Evolutionary conservation across 495 filamentous ascomycete species (phyloP), one percentile per base, ranked within the genome.

Genomic region (Hypoxylon rickii): DNA sequence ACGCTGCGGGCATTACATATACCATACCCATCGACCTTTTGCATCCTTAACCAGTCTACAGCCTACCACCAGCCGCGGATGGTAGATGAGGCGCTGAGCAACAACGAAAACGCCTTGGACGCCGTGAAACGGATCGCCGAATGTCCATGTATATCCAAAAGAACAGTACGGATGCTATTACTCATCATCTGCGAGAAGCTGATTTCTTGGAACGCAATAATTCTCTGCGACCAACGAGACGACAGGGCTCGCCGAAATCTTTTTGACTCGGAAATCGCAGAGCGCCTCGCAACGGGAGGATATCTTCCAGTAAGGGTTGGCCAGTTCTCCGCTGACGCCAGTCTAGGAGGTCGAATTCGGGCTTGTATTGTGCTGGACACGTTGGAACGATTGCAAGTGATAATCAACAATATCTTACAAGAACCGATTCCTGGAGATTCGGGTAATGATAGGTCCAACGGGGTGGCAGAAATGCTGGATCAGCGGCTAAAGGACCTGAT

Each of bases 111-210:
- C 34, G 34, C 34, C 3, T 15, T 38, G 13, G 34, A 38, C 15
- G 13, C 34, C 7, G 34, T 38, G 34, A 38, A 13, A 18, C 34
- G 34, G 34, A 38, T 38, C 13, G 8, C 34, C 15, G 34, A 38
- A 18, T 38, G 34, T 15, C 13, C 34, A 4, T 38, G 34, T 13
- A 38, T 18, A 38, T 38, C 34, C 13, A 38, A 38, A 10, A 38
- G 13, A 13, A 38, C 34, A 38, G 13, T 38, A 18, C 34, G 34
- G 13, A 7, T 38, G 13, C 11, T 38, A 17, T 10, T 38, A 13
- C 34, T 38, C 34, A 18, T 38, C 10, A 38, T 38, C 34, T 38
- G 34, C 34, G 34, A 38, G 34, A 38, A 38, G 18, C 13, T 38
- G 13, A 38, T 38, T 2, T 38, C 34, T 15, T 38, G 34, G 34